Evolutionary conservation across 73 alveolate species (phyloP), one percentile per base, ranked within the genome.

Genomic region (Paramecium tetraurelia): DNA sequence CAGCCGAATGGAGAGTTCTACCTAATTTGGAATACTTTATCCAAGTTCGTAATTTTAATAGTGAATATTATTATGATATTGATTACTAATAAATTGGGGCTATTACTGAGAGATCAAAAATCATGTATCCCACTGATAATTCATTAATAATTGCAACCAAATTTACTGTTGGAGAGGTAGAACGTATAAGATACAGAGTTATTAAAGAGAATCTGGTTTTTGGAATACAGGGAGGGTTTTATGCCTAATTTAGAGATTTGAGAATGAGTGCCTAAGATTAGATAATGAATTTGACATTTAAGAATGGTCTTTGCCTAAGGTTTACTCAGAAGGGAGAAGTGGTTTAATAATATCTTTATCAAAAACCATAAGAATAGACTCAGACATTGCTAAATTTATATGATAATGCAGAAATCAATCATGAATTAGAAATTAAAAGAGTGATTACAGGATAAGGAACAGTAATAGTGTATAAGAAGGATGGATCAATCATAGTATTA

Each of bases 71-170:
- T 86, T 89, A 89, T 71, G 98, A 95, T 85, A 97, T 98, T 46
- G 99, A 96, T 77, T 98, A 97, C 57, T 83, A 92, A 36, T 85
- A 94, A 83, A 97, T 96, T 14, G 99, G 99, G 35, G 92, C 93
- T 68, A 69, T 96, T 41, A 86, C 93, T 41, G 97, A 95, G 83
- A 95, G 97, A 63, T 87, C 96, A 9, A 98, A 97, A 92, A 94
- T 92, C 46, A 92, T 97, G 97, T 98, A 95, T 86, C 99, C 99
- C 27, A 92, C 97, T 5, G 99, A 98, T 89, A 96, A 97, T 90
- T 95, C 98, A 0, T 93, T 97, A 9, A 86, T 96, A 33, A 80
- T 84, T 35, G 95, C 96, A 16, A 93, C 95, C 4, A 96, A 97
- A 84, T 95, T 92, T 92, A 58, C 93, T 20, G 93, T 98, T 80